phyloP scores from a whole-genome alignment of 306 rosid species.

The Herpetospermum pedunculosum region DNA sequence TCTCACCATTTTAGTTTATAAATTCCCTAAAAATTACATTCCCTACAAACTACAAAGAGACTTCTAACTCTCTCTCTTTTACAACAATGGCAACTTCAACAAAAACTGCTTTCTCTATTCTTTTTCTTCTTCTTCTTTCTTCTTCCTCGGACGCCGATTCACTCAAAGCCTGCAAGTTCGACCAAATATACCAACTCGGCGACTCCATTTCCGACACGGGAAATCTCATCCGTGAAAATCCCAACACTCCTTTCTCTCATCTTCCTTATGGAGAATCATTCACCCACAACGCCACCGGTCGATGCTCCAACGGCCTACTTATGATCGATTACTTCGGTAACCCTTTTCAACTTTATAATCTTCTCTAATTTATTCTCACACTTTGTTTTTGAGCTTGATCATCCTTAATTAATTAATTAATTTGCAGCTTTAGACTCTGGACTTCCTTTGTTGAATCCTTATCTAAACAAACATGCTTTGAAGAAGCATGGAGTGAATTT shows the following conservation, averaged over 20 bases:
- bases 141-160: not conserved
- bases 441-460: not conserved
- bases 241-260: not conserved
- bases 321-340: not conserved
- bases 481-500: not conserved
- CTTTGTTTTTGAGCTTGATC: no score
- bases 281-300: not conserved
- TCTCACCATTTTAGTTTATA: no score
- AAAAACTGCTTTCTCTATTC: not conserved
- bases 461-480: not conserved
- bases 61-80: no score
- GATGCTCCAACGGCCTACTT: slow-evolving; percentile 8
- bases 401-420: no score
- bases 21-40: no score
- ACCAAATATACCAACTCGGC: not conserved
- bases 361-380: no score
- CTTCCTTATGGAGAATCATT: slow-evolving; percentile 13
- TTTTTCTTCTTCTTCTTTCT: not conserved
- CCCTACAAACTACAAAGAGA: no score
- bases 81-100: no score
- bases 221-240: not conserved
- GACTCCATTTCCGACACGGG: slow-evolving; percentile 9
- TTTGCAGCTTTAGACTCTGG: not conserved
- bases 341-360: no score
- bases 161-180: not conserved